phyloP scores from a whole-genome alignment of 2,329 filamentous ascomycete species.

The Botrytis aclada region DNA sequence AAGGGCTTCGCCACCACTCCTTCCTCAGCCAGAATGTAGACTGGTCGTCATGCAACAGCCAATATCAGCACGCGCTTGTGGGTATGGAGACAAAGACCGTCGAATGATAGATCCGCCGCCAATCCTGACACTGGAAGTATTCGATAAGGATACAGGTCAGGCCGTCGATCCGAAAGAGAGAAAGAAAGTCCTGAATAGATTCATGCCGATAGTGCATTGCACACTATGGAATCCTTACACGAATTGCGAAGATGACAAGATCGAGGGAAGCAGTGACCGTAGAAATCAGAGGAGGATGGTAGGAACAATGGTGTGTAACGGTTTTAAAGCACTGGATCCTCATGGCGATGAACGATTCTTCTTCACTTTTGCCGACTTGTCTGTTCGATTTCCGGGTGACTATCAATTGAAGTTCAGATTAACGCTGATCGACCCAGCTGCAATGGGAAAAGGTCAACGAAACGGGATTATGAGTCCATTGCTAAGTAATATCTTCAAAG shows the following conservation, averaged over 20 bases:
- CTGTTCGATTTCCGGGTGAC: conserved; percentile 71
- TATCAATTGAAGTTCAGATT: conserved; percentile 73
- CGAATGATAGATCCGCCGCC: conserved; percentile 81
- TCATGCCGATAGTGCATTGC: conserved; percentile 57
- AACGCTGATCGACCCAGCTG: conserved; percentile 60
- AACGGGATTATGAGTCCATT: conserved; percentile 49
- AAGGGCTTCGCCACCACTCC: conserved; percentile 2
- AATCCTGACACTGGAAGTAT: conserved; percentile 54
- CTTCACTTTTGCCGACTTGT: conserved; percentile 82
- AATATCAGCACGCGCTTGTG: conserved; percentile 72
- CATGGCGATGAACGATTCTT: conserved; percentile 72
- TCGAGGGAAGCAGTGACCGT: conserved; percentile 59
- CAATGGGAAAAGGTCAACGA: conserved; percentile 37
- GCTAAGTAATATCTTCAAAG: conserved; percentile 63
- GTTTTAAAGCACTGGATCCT: conserved; percentile 74
- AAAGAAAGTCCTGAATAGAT: conserved; percentile 2
- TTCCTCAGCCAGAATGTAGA: conserved; percentile 14
- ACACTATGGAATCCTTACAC: conserved; percentile 70
- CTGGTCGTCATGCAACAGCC: conserved; percentile 58
- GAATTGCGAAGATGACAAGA: conserved; percentile 63
- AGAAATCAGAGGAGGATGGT: conserved; percentile 72
- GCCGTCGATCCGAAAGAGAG: neutral
- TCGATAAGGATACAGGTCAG: conserved; percentile 13
- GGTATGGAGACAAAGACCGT: conserved; percentile 78
- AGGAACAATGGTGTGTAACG: conserved; percentile 74